phyloP scores from a whole-genome alignment of 1,139 yeast species.

The Candida sojae region DNA sequence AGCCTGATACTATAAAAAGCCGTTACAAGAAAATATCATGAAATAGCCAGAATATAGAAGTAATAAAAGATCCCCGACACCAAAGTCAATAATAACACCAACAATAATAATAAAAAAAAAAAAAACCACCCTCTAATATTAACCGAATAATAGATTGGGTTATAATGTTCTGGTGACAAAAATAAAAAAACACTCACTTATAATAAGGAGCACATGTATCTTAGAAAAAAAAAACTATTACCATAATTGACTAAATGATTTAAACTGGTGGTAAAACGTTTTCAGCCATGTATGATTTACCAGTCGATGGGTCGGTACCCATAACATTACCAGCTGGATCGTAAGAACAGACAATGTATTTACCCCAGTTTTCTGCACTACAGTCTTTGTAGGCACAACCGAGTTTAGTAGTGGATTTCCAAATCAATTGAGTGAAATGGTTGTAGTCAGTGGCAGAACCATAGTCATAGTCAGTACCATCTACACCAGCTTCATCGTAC shows the following conservation, averaged over 20 bases:
- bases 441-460: slow-evolving; percentile 17
- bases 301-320: slow-evolving; percentile 5
- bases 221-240: neutral
- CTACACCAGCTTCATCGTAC: slow-evolving; percentile 58
- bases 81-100: neutral
- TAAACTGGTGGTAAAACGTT: slow-evolving; percentile 3
- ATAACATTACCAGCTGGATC: slow-evolving; percentile 52
- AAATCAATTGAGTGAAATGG: slow-evolving; percentile 86
- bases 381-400: slow-evolving; percentile 75
- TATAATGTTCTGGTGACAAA: neutral
- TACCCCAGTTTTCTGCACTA: slow-evolving; percentile 46
- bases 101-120: neutral
- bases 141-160: neutral
- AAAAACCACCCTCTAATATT: neutral
- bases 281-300: slow-evolving; percentile 6
- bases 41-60: neutral
- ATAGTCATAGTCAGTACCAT: slow-evolving; percentile 56
- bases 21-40: neutral
- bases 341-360: slow-evolving; percentile 55
- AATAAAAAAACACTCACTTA: slow-evolving; percentile 6
- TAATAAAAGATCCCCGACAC: slow-evolving; percentile 1
- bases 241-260: neutral
- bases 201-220: neutral
- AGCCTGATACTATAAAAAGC: neutral
- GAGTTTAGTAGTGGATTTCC: slow-evolving; percentile 67